Evolutionary conservation across 192 early-diverging fungal genomes (phyloP).

Genomic region (Kappamyces sp.): DNA sequence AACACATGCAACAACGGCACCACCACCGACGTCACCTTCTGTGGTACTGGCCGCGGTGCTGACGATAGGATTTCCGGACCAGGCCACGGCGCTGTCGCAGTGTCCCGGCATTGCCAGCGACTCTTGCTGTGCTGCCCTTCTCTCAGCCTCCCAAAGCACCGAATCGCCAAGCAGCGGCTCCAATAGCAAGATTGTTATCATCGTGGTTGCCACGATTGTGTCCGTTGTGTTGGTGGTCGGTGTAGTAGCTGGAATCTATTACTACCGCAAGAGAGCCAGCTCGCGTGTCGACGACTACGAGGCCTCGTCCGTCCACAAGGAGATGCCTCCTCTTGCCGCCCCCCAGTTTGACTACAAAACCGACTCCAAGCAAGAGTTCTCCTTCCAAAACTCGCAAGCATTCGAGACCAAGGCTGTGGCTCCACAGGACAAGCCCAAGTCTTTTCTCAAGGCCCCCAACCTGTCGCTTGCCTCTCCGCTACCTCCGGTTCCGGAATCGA

Average conservation of each 20-base stretch:
- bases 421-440: not conserved
- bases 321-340: not conserved
- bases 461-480: not conserved
- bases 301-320: not conserved
- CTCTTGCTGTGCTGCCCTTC: not conserved
- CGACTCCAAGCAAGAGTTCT: not conserved
- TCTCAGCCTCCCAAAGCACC: not conserved
- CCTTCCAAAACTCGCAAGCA: not conserved
- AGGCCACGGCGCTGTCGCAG: not conserved
- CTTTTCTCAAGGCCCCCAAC: not conserved
- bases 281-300: not conserved
- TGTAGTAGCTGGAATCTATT: conserved; percentile 11
- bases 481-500: not conserved
- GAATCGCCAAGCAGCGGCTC: no score
- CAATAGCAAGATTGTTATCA: conserved; percentile 10
- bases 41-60: not conserved
- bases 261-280: conserved; percentile 5
- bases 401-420: not conserved
- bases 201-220: conserved; percentile 5
- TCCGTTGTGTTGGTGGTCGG: not conserved
- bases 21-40: not conserved
- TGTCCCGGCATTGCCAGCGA: conserved; percentile 8
- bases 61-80: conserved; percentile 4
- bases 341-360: not conserved
- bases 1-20: not conserved